A percentile compares a stretch with the other conserved stretches of the same genome.
Evolutionary conservation across 2,329 filamentous ascomycete genomes (phyloP).

Genomic region (Colletotrichum orchidophilum): DNA sequence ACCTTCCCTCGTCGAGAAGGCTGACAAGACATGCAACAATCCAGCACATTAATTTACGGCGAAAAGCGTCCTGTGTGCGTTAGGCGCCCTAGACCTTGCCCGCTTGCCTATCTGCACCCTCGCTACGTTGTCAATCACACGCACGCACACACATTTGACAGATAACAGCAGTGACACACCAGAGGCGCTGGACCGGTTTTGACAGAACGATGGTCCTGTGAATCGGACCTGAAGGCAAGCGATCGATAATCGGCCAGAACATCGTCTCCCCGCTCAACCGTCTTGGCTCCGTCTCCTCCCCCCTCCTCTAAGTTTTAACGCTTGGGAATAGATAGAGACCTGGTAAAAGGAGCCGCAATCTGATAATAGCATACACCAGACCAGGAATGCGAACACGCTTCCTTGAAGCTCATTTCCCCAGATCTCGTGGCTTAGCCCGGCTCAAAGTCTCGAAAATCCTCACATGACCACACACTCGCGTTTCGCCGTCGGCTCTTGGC

Average conservation of each 20-base stretch:
- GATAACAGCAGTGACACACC: background rate
- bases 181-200: background rate
- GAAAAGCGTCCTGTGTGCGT: background rate
- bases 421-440: background rate
- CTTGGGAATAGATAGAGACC: too few relatives aligned
- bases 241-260: constrained; percentile 28
- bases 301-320: too few relatives aligned
- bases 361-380: background rate
- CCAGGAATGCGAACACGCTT: background rate
- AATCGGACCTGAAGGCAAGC: constrained; percentile 13
- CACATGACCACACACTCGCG: constrained; percentile 21
- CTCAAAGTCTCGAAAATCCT: constrained; percentile 12
- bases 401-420: constrained; percentile 3
- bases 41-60: background rate
- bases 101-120: background rate
- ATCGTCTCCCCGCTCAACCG: background rate
- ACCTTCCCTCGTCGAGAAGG: constrained; percentile 34
- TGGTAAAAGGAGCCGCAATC: background rate
- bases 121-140: background rate
- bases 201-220: background rate
- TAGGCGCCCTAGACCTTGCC: constrained; percentile 8
- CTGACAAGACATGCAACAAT: constrained; percentile 29
- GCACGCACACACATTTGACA: background rate
- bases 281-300: background rate
- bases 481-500: constrained; percentile 25